Conservation (phyloP, 2,329 filamentous ascomycete genomes). For the Trichoderma brevicompactum region DNA sequence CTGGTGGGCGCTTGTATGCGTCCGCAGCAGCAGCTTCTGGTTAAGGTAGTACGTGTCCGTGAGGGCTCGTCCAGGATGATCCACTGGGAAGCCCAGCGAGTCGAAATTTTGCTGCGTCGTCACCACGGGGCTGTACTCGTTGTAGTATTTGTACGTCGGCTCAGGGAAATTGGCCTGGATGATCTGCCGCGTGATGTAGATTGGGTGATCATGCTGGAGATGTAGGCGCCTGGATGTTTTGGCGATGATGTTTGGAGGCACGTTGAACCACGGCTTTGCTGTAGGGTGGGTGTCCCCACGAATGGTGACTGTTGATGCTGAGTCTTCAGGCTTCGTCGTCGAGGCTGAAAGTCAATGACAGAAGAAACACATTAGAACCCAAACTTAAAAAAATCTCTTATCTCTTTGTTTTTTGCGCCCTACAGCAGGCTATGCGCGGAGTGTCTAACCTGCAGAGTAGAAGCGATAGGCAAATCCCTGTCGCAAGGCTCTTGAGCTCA, state of each 20-base stretch:
- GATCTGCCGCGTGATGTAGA: conserved; percentile 87
- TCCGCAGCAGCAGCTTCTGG: conserved; percentile 78
- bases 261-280: conserved; percentile 83
- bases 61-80: conserved; percentile 84
- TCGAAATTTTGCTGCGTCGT: conserved; percentile 90
- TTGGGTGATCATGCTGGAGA: conserved; percentile 85
- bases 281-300: conserved; percentile 66
- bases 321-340: conserved; percentile 2
- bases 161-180: conserved; percentile 86
- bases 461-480: conserved; percentile 34
- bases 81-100: conserved; percentile 84
- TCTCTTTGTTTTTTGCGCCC: background rate
- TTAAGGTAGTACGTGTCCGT: conserved; percentile 98
- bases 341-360: background rate
- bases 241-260: conserved; percentile 73
- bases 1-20: conserved; percentile 94
- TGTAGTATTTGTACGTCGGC: conserved; percentile 76
- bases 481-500: conserved; percentile 34
- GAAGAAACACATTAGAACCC: background rate
- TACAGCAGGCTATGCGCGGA: background rate
- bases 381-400: background rate
- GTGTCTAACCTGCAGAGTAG: conserved; percentile 34
- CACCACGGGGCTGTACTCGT: conserved; percentile 80
- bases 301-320: conserved; percentile 55
- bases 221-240: conserved; percentile 81